Conservation (phyloP, 768 basidiomycete genomes). For the Kwoniella dejecticola region DNA sequence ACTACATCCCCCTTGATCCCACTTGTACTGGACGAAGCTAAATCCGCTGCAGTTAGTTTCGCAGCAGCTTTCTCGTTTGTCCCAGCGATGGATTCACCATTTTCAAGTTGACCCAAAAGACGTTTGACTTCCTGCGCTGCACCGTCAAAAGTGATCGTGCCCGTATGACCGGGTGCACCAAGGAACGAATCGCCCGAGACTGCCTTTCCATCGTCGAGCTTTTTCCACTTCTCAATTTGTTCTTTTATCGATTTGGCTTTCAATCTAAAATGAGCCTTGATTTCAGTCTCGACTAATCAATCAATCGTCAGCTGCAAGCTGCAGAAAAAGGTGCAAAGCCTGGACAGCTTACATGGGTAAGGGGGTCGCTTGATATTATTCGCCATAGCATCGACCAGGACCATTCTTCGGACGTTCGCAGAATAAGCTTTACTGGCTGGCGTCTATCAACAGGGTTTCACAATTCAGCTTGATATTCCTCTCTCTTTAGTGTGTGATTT, state of each 20-base stretch:
- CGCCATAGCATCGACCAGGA: slow-evolving; percentile 71
- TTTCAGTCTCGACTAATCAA: slow-evolving; percentile 71
- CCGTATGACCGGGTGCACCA: not conserved
- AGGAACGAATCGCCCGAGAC: slow-evolving; percentile 48
- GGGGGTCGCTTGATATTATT: slow-evolving; percentile 44
- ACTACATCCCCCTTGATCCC: not conserved
- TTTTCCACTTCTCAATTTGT: slow-evolving; percentile 70
- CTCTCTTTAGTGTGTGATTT: not conserved
- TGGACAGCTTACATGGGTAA: slow-evolving; percentile 41
- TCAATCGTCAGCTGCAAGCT: slow-evolving; percentile 6
- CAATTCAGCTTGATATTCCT: not conserved
- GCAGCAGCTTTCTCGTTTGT: not conserved
- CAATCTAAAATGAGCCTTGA: slow-evolving; percentile 85
- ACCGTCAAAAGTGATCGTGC: slow-evolving; percentile 14
- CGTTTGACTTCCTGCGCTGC: slow-evolving; percentile 17
- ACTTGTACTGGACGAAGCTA: not conserved
- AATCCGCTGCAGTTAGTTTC: too few species aligned
- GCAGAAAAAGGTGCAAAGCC: too few species aligned
- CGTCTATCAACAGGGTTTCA: slow-evolving; percentile 18
- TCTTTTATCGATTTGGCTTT: slow-evolving; percentile 70
- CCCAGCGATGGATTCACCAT: not conserved
- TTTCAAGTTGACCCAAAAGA: slow-evolving; percentile 31
- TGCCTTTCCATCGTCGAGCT: slow-evolving; percentile 70
- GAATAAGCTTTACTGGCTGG: slow-evolving; percentile 47
- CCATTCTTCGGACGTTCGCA: slow-evolving; percentile 90